Conservation (phyloP, 2,329 filamentous ascomycete genomes). For the Cladophialophora carrionii region DNA sequence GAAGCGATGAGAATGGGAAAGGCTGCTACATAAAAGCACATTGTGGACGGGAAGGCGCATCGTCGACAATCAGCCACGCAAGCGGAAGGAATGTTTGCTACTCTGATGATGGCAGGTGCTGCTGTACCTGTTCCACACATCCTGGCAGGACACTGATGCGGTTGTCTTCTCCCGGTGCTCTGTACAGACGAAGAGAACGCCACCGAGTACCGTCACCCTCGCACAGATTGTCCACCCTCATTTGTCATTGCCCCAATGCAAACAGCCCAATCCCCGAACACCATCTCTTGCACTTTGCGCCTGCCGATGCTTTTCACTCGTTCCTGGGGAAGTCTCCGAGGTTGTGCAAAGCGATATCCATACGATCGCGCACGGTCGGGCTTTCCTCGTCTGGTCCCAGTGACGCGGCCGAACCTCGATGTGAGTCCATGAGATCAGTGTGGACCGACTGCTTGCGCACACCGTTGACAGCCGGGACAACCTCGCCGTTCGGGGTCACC, state of each 20-base stretch:
- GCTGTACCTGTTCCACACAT: constrained; percentile 1
- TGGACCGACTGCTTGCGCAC: constrained; percentile 15
- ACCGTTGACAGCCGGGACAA: constrained; percentile 55
- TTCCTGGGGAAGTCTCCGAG: constrained; percentile 50
- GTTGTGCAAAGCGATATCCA: constrained; percentile 67
- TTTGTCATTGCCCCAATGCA: constrained; percentile 1
- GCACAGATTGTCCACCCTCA: constrained; percentile 6
- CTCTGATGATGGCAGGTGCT: constrained; percentile 4
- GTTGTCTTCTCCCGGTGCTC: background rate
- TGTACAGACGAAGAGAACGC: constrained; percentile 1
- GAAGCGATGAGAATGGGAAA: background rate
- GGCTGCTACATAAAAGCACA: constrained; percentile 1
- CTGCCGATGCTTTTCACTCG: background rate
- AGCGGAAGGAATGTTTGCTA: constrained; percentile 3
- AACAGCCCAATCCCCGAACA: background rate
- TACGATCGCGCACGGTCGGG: constrained; percentile 52
- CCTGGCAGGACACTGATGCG: background rate
- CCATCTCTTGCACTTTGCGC: constrained; percentile 6
- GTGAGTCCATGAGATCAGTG: constrained; percentile 22
- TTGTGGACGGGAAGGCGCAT: background rate
- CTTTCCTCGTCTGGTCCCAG: constrained; percentile 41
- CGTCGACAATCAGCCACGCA: background rate
- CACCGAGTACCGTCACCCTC: constrained; percentile 7
- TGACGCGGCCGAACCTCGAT: constrained; percentile 38
- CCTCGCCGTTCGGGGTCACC: constrained; percentile 59